Evolutionary conservation across 495 filamentous ascomycete species (phyloP).

Genomic region (Hyaloscypha variabilis): DNA sequence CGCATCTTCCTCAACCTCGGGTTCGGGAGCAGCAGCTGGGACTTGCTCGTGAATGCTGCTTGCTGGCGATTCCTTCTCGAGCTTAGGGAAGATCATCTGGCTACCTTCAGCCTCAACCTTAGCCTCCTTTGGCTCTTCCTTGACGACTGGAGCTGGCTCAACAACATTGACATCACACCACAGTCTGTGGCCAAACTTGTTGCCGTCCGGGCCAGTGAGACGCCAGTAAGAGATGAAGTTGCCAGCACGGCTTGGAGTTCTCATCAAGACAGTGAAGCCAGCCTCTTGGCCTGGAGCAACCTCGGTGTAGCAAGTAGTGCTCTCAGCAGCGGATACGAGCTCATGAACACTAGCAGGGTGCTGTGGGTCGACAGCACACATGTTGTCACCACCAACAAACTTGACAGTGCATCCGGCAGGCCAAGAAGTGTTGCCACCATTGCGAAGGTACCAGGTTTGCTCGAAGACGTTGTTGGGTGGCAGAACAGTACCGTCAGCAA

Average conservation of each 20-base stretch:
- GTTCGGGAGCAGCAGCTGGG: conserved; percentile 30
- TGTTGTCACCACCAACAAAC: conserved; percentile 91
- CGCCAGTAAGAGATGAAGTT: conserved; percentile 95
- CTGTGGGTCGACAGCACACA: conserved; percentile 82
- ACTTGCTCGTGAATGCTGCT: conserved; percentile 65
- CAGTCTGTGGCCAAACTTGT: conserved; percentile 85
- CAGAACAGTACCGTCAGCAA: conserved; percentile 76
- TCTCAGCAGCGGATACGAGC: conserved; percentile 74
- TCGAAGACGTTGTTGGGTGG: conserved; percentile 71
- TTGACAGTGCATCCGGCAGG: conserved; percentile 88
- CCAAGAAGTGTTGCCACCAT: conserved; percentile 79
- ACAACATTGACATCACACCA: conserved; percentile 90
- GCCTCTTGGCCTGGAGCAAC: conserved; percentile 72
- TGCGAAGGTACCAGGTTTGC: conserved; percentile 91
- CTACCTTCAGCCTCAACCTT: conserved; percentile 26
- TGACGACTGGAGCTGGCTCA: conserved; percentile 32
- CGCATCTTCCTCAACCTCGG: conserved; percentile 46
- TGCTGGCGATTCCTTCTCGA: conserved; percentile 91
- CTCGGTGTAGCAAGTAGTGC: conserved; percentile 71
- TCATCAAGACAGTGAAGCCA: conserved; percentile 82
- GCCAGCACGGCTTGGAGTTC: conserved; percentile 70
- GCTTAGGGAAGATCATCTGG: conserved; percentile 94
- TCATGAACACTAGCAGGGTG: conserved; percentile 75
- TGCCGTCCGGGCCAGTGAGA: conserved; percentile 78
- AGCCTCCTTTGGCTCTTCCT: conserved; percentile 36